Evolutionary conservation across 768 basidiomycete species (phyloP), one percentile per base, ranked within the genome.

Genomic region (Mycena maculata): DNA sequence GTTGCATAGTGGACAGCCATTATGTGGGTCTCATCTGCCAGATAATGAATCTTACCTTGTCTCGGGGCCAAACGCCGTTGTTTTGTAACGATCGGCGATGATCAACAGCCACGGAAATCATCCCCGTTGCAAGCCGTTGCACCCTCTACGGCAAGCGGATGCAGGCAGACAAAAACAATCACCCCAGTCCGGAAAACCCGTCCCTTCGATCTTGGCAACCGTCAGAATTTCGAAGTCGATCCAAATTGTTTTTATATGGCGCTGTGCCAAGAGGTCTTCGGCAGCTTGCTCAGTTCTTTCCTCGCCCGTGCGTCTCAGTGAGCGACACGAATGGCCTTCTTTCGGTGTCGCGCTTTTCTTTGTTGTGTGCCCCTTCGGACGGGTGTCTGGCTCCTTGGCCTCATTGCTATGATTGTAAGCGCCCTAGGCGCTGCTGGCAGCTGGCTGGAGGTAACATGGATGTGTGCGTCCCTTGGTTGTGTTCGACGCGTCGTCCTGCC

Each of bases 321-420:
- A 52, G 62, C 28, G 56, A 18, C 33, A 18, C 53, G 36, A 31
- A 72, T 75, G 73, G 69, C 69, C 50, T 72, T 73, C 15, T 64
- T 74, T 67, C 68, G 55, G n/a, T 65, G 70, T 55, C 69, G 69
- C 41, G 55, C 41, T 42, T 75, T 75, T 62, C 52, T 73, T 30
- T 63, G 66, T 28, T 73, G 74, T 33, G 15, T 73, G 22, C 28
- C 71, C 28, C 69, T 75, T 27, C 48, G 56, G 22, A 65, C 57
- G 18, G 74, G 67, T 12, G 71, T 72, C 15, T 73, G 70, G 60
- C 59, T 73, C 22, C 69, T 75, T 42, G 65, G 69, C 39, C 49
- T 73, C 38, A 22, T 69, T 13, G 67, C 67, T 25, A 57, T 73
- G 38, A 52, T 72, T 45, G 44, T 73, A 15, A 59, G 67, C 30